Evolutionary conservation across 768 basidiomycete species (phyloP).

Genomic region (Pleurotus giganteus): DNA sequence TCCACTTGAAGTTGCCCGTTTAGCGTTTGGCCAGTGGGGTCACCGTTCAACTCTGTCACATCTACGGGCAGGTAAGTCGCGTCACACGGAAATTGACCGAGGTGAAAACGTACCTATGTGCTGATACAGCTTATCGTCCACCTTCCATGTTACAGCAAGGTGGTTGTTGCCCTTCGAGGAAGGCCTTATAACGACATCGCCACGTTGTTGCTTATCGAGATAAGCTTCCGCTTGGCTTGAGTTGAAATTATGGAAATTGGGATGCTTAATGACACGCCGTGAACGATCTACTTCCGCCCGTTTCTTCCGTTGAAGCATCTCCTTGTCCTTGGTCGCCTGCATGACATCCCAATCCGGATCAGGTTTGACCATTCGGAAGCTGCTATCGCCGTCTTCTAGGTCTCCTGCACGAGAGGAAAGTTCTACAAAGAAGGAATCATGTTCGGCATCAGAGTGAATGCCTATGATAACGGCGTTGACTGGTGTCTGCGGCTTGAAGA

Average conservation of each 20-base stretch:
- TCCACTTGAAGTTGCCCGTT: constrained; percentile 73
- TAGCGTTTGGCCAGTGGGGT: constrained; percentile 64
- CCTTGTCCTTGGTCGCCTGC: constrained; percentile 65
- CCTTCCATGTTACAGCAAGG: constrained; percentile 98
- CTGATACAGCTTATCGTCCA: constrained; percentile 92
- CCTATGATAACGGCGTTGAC: constrained; percentile 77
- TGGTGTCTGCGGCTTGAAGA: constrained; percentile 77
- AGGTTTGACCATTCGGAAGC: constrained; percentile 54
- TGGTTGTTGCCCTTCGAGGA: constrained; percentile 93
- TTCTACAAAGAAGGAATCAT: constrained; percentile 66
- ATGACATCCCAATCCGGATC: constrained; percentile 66
- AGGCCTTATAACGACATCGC: constrained; percentile 95
- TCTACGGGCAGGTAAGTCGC: constrained; percentile 39
- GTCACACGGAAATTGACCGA: constrained; percentile 7
- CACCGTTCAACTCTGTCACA: constrained; percentile 77
- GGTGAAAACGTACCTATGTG: constrained; percentile 73
- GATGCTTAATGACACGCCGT: constrained; percentile 92
- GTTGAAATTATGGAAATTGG: constrained; percentile 96
- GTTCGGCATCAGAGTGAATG: constrained; percentile 58
- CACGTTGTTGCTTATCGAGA: constrained; percentile 86
- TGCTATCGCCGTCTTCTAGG: constrained; percentile 57
- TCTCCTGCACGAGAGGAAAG: constrained; percentile 71
- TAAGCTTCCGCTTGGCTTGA: constrained; percentile 86
- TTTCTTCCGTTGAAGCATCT: constrained; percentile 79
- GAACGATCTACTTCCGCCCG: constrained; percentile 76